phyloP scores from a whole-genome alignment of 1,284 basidiomycete genomes.

The Hemileia vastatrix region DNA sequence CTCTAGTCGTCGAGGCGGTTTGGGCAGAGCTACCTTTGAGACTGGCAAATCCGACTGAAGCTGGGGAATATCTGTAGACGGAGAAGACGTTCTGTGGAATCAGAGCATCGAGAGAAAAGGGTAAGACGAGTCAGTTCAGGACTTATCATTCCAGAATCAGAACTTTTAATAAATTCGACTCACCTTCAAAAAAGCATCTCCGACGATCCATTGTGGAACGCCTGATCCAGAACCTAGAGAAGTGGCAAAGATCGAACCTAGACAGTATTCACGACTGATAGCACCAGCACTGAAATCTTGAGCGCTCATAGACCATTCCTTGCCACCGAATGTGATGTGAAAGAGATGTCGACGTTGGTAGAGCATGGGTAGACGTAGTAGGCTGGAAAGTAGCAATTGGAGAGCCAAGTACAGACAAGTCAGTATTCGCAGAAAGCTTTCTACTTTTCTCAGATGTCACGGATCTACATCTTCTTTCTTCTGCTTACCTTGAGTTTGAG shows the following conservation, averaged over 20 bases:
- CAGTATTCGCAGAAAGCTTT: too few relatives aligned
- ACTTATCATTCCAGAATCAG: background rate
- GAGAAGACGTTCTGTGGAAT: constrained; percentile 15
- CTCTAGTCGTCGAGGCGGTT: constrained; percentile 27
- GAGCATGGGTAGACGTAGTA: constrained; percentile 41
- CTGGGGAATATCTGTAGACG: constrained; percentile 16
- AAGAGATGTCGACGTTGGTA: constrained; percentile 29
- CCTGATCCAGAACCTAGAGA: constrained; percentile 26
- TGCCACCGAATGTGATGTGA: constrained; percentile 39
- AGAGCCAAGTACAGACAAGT: too few relatives aligned
- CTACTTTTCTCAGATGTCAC: too few relatives aligned
- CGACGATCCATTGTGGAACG: constrained; percentile 36
- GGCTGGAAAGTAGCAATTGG: too few relatives aligned
- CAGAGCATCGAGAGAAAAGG: background rate
- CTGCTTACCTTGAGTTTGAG: background rate
- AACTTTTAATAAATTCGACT: too few relatives aligned
- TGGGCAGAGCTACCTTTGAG: constrained; percentile 30
- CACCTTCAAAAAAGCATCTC: constrained; percentile 40
- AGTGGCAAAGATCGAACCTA: constrained; percentile 38
- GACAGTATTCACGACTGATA: constrained; percentile 29
- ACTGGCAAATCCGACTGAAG: constrained; percentile 18
- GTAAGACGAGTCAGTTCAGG: background rate
- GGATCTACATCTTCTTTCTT: too few relatives aligned
- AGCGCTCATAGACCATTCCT: constrained; percentile 30
- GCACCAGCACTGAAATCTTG: constrained; percentile 35